These are phyloP conservation scores for Cystobasidium pallidum DNA, from an alignment of 1,284 basidiomycete species.

Conservation along the genomic window DNA sequence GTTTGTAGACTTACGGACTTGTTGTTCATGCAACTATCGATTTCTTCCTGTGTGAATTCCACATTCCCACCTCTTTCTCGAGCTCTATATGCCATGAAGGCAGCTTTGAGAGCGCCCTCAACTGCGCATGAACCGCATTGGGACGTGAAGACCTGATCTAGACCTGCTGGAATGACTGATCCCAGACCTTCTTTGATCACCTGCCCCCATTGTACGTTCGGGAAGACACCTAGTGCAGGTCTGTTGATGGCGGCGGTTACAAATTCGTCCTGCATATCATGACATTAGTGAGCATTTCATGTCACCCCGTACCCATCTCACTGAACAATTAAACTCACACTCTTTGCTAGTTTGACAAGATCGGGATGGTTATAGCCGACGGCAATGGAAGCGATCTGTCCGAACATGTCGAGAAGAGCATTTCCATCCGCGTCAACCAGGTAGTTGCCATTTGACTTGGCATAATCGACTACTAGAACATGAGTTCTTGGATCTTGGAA, in stretches of 20 bases:
- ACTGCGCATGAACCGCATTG: slow-evolving; percentile 36
- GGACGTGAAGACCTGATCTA: slow-evolving; percentile 57
- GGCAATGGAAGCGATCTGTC: slow-evolving; percentile 60
- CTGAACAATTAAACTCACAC: slow-evolving; percentile 48
- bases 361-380: slow-evolving; percentile 61
- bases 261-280: slow-evolving; percentile 58
- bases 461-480: slow-evolving; percentile 58
- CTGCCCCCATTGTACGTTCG: slow-evolving; percentile 60
- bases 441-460: slow-evolving; percentile 59
- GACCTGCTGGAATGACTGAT: slow-evolving; percentile 61
- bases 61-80: slow-evolving; percentile 55
- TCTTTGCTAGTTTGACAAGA: slow-evolving; percentile 57
- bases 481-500: slow-evolving; percentile 59
- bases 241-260: slow-evolving; percentile 60
- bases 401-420: slow-evolving; percentile 62
- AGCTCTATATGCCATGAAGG: slow-evolving; percentile 60
- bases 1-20: slow-evolving; percentile 48
- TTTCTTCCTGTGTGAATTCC: slow-evolving; percentile 55
- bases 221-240: slow-evolving; percentile 63
- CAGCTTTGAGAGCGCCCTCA: slow-evolving; percentile 63
- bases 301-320: no score
- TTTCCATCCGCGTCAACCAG: slow-evolving; percentile 64
- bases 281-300: no score
- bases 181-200: slow-evolving; percentile 60
- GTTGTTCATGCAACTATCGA: slow-evolving; percentile 61